Percentiles rank a stretch among this genome's conserved stretches.
These are phyloP conservation scores for Malbranchea zuffiana DNA, from an alignment of 2,329 filamentous ascomycete species.

Conservation along the genomic window DNA sequence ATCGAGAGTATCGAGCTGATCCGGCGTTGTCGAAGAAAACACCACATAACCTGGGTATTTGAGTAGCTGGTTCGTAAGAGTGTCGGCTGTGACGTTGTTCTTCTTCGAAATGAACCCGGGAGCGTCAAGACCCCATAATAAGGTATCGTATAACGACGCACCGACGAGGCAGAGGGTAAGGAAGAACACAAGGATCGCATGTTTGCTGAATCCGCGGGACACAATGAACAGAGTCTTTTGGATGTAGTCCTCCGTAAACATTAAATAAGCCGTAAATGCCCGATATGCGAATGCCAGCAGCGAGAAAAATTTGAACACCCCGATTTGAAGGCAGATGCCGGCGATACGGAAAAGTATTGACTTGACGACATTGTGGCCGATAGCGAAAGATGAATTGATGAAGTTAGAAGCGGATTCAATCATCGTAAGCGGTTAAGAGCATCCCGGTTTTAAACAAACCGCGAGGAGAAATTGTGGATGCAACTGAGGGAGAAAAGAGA, in stretches of 20 bases:
- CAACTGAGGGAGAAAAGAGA: constrained; percentile 96
- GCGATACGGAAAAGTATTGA: constrained; percentile 13
- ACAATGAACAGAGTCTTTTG: constrained; percentile 11
- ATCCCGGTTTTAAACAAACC: constrained; percentile 69
- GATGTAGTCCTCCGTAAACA: constrained; percentile 14
- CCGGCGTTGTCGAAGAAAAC: constrained; percentile 9
- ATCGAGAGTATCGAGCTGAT: constrained; percentile 7
- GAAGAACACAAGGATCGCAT: constrained; percentile 10
- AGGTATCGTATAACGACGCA: constrained; percentile 11
- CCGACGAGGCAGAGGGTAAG: constrained; percentile 11
- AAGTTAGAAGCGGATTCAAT: constrained; percentile 6
- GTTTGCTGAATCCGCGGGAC: constrained; percentile 11
- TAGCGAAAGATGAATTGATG: constrained; percentile 9
- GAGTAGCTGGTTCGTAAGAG: constrained; percentile 7
- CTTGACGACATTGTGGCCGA: constrained; percentile 14
- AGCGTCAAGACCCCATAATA: constrained; percentile 13
- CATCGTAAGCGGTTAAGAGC: constrained; percentile 2
- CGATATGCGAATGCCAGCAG: constrained; percentile 9
- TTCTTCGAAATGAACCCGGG: constrained; percentile 9
- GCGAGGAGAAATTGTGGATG: constrained; percentile 93
- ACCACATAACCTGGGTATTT: constrained; percentile 11
- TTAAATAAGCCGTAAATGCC: constrained; percentile 12
- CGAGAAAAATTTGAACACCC: constrained; percentile 12
- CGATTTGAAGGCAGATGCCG: constrained; percentile 10
- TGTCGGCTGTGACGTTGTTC: constrained; percentile 8